Evolutionary conservation across 106 monocot genomes (phyloP), one percentile per base, ranked within the genome.

Genomic region (Acanthochlamys bracteata): DNA sequence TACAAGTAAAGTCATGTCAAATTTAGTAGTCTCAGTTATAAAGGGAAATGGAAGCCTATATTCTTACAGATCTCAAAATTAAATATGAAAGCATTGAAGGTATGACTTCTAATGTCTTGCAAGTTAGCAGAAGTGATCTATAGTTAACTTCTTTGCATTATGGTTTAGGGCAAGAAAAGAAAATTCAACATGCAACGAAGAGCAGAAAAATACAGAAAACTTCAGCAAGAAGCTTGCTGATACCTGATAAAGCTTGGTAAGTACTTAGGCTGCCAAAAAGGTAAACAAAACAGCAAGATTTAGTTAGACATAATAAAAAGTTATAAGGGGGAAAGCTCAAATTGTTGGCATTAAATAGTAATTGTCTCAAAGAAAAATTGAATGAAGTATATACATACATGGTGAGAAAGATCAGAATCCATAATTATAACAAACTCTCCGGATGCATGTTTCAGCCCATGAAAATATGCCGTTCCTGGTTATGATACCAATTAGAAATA

Each of bases 351-450:
- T 33, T 19, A 57, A 27, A 10, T 26, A n/a, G 33, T 39, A 10
- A 13, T 42, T 19, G 16, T 40, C 12, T 21, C 10, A 61, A 66
- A 33, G 53, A 20, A 69, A 60, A 12, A 1, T 57, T 14, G 14
- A 61, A 69, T 59, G 25, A 11, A 43, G 33, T 33, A 33, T 1
- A 64, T 47, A 19, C 79, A 33, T 89, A 92, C 98, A 84, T 99
- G 98, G 57, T 99, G 98, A 25, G 98, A 99, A 39, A 99, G 71
- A 80, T 99, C 98, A 25, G 98, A 92, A 72, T 99, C 98, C 98
- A 99, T 99, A 41, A 99, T 92, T 20, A 99, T 65, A 12, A 99
- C 83, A 79, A 89, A 99, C 39, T 99, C 75, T 14, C 98, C 98
- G 53, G 89, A 85, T 26, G 98, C 98, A 80, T 99, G 83, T 67